Percentiles rank a stretch among this genome's conserved stretches.
These are phyloP conservation scores for Inosperma sp. DNA, from an alignment of 768 basidiomycete species.

Conservation along the genomic window DNA sequence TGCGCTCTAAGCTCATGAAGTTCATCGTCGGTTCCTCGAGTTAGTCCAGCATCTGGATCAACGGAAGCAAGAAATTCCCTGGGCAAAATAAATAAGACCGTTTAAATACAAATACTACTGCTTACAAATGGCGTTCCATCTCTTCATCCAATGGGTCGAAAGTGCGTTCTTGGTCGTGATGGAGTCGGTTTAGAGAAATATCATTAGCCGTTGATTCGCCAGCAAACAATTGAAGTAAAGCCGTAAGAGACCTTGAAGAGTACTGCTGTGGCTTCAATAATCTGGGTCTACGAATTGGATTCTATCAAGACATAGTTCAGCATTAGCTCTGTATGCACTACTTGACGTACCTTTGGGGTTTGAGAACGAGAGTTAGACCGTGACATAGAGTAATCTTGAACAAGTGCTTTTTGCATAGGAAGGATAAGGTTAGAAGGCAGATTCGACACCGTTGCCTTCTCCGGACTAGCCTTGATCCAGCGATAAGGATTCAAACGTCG, in stretches of 20 bases:
- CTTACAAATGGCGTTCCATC: slow-evolving; percentile 71
- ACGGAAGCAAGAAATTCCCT: slow-evolving; percentile 69
- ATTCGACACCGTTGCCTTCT: slow-evolving; percentile 63
- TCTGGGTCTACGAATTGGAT: slow-evolving; percentile 20
- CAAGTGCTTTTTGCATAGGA: slow-evolving; percentile 73
- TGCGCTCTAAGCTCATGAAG: slow-evolving; percentile 66
- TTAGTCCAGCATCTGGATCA: slow-evolving; percentile 45
- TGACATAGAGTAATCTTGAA: slow-evolving; percentile 51
- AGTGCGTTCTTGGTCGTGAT: slow-evolving; percentile 30
- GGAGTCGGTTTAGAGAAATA: slow-evolving; percentile 51
- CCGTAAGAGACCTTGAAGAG: slow-evolving; percentile 51
- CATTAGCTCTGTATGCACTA: neutral
- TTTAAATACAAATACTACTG: neutral
- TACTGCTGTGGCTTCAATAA: slow-evolving; percentile 45
- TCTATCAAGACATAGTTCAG: slow-evolving; percentile 17
- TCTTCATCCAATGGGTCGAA: slow-evolving; percentile 47
- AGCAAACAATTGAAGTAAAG: slow-evolving; percentile 63
- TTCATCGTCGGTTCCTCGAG: slow-evolving; percentile 57
- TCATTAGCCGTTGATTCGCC: slow-evolving; percentile 50
- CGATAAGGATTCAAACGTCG: slow-evolving; percentile 81
- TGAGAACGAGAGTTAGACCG: slow-evolving; percentile 20
- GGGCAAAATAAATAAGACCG: neutral
- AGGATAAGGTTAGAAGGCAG: slow-evolving; percentile 70
- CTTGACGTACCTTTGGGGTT: slow-evolving; percentile 12
- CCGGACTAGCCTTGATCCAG: slow-evolving; percentile 72